Evolutionary conservation across 768 basidiomycete genomes (phyloP).

Genomic region (Hericium erinaceus): DNA sequence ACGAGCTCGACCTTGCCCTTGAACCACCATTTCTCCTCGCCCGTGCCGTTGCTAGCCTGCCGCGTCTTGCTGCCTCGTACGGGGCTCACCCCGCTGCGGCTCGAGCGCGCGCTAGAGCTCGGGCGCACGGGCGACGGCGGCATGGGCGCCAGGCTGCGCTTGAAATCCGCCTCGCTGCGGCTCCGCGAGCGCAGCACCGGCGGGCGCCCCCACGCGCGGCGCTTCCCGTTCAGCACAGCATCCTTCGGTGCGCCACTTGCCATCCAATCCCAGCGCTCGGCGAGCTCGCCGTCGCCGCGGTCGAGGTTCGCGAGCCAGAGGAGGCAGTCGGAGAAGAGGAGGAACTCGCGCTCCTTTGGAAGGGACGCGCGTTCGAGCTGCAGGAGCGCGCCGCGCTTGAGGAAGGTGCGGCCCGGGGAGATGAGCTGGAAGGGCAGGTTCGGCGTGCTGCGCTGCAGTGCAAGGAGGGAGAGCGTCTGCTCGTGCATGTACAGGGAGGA

Average conservation of each 20-base stretch:
- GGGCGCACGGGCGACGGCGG: background rate
- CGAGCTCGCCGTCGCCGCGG: constrained; percentile 15
- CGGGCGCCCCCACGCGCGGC: constrained; percentile 15
- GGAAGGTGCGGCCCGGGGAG: constrained; percentile 67
- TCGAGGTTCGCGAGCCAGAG: constrained; percentile 59
- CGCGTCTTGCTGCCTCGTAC: constrained; percentile 16
- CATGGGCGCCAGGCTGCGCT: constrained; percentile 11
- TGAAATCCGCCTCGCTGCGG: constrained; percentile 53
- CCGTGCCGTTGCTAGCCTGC: constrained; percentile 23
- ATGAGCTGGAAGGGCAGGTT: constrained; percentile 75
- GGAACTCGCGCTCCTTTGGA: constrained; percentile 55
- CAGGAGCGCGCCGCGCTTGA: constrained; percentile 57
- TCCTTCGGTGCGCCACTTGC: background rate
- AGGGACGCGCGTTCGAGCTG: constrained; percentile 45
- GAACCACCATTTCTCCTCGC: constrained; percentile 64
- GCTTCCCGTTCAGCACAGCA: background rate
- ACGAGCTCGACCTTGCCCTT: constrained; percentile 63
- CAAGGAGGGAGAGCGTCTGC: constrained; percentile 63
- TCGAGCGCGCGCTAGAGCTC: constrained; percentile 6
- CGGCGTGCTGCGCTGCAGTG: constrained; percentile 69
- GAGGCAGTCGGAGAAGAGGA: constrained; percentile 77
- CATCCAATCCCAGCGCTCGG: constrained; percentile 16
- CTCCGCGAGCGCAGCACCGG: constrained; percentile 38
- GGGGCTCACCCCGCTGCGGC: constrained; percentile 17
- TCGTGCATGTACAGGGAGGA: constrained; percentile 72